Conservation (phyloP, 2,329 filamentous ascomycete genomes). For the Exophiala lecanii-corni region DNA sequence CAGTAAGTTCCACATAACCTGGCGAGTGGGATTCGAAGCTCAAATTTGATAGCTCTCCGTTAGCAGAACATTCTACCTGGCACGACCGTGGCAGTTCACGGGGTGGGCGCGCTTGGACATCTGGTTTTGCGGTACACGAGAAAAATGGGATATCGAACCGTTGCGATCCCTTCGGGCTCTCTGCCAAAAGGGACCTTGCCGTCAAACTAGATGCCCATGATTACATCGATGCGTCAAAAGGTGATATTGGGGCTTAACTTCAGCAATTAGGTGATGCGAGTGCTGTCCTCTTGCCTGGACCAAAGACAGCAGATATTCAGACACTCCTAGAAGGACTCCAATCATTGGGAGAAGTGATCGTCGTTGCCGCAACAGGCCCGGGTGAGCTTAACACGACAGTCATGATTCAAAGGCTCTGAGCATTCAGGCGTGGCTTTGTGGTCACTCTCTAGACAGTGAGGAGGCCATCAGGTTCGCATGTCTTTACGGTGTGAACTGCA, state of each 20-base stretch:
- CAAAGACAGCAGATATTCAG: slow-evolving; percentile 32
- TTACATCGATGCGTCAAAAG: slow-evolving; percentile 46
- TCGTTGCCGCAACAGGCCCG: slow-evolving; percentile 31
- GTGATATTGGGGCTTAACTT: slow-evolving; percentile 32
- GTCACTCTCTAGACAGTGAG: slow-evolving; percentile 49
- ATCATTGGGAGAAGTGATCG: slow-evolving; percentile 34
- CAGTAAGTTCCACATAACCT: slow-evolving; percentile 15
- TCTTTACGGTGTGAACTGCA: slow-evolving; percentile 46
- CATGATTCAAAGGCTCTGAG: slow-evolving; percentile 45
- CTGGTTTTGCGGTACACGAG: slow-evolving; percentile 50
- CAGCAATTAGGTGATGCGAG: slow-evolving; percentile 33
- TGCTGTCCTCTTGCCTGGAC: slow-evolving; percentile 36
- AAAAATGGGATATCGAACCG: slow-evolving; percentile 50
- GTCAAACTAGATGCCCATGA: slow-evolving; percentile 53
- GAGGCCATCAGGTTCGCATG: slow-evolving; percentile 50
- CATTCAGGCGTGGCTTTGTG: slow-evolving; percentile 50
- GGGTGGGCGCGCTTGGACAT: slow-evolving; percentile 51
- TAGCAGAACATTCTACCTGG: slow-evolving; percentile 44
- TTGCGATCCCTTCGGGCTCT: slow-evolving; percentile 47
- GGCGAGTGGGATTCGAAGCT: background rate
- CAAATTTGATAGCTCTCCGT: slow-evolving; percentile 36
- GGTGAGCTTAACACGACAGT: slow-evolving; percentile 27
- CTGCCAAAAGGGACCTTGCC: slow-evolving; percentile 51
- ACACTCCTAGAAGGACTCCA: slow-evolving; percentile 34
- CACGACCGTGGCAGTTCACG: slow-evolving; percentile 48